Evolutionary conservation across 2,329 filamentous ascomycete genomes (phyloP).

Genomic region (Exophiala sp.): DNA sequence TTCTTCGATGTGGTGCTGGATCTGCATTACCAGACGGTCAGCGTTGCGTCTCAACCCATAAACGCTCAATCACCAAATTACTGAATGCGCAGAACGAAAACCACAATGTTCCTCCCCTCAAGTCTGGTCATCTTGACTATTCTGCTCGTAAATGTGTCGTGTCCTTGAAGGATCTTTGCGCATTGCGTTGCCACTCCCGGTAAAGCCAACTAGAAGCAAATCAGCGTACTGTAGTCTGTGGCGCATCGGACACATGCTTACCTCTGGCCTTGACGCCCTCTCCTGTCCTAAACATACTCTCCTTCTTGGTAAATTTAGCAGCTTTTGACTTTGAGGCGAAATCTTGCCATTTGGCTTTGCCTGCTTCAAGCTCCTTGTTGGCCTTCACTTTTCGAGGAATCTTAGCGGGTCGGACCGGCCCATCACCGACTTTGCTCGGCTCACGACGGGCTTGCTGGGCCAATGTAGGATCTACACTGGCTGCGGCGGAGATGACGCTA

Average conservation of each 20-base stretch:
- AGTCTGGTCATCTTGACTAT: constrained; percentile 49
- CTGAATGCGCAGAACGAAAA: constrained; percentile 2
- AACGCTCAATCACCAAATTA: constrained; percentile 14
- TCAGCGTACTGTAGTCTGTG: constrained; percentile 29
- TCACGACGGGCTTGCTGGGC: constrained; percentile 60
- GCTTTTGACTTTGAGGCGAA: constrained; percentile 69
- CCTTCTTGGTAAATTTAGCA: constrained; percentile 67
- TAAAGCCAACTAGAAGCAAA: constrained; percentile 71
- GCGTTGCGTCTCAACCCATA: constrained; percentile 15
- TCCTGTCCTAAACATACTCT: constrained; percentile 94
- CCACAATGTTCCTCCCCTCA: background rate
- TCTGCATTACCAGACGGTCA: constrained; percentile 22
- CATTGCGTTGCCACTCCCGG: constrained; percentile 91
- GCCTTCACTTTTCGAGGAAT: constrained; percentile 75
- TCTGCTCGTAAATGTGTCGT: constrained; percentile 77
- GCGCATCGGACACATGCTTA: constrained; percentile 42
- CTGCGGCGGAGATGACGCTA: constrained; percentile 59
- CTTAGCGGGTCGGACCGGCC: constrained; percentile 57
- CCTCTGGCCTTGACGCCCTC: constrained; percentile 81
- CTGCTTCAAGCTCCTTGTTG: constrained; percentile 81
- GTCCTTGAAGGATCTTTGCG: constrained; percentile 79
- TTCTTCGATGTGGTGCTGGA: constrained; percentile 4
- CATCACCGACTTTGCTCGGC: constrained; percentile 57
- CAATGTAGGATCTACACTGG: constrained; percentile 60
- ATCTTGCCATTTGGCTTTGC: constrained; percentile 91